These are phyloP conservation scores for Inonotus hispidus DNA, from an alignment of 1,284 basidiomycete species.

Conservation along the genomic window DNA sequence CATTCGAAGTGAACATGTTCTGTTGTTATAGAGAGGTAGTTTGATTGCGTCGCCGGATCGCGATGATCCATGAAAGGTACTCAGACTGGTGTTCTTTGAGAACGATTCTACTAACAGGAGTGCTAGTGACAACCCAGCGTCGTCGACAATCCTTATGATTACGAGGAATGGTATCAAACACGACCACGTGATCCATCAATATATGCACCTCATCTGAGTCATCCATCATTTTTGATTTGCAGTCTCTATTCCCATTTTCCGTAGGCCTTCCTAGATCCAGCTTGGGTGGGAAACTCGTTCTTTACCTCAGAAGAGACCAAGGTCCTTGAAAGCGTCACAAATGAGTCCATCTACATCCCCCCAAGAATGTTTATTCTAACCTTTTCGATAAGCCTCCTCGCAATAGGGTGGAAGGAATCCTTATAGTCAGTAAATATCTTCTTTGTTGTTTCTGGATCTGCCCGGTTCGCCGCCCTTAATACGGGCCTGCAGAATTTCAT, in stretches of 20 bases:
- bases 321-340: not conserved
- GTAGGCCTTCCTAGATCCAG: too few species aligned
- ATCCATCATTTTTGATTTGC: too few species aligned
- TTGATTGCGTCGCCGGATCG: slow-evolving; percentile 77
- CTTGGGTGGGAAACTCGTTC: too few species aligned
- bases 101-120: too few species aligned
- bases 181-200: not conserved
- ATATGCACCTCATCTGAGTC: too few species aligned
- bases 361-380: slow-evolving; percentile 31
- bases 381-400: slow-evolving; percentile 67
- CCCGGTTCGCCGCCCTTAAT: slow-evolving; percentile 49
- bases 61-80: slow-evolving; percentile 14
- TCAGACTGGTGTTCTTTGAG: too few species aligned
- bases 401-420: slow-evolving; percentile 71
- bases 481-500: slow-evolving; percentile 82
- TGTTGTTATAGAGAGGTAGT: slow-evolving; percentile 67
- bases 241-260: too few species aligned
- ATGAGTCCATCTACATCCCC: not conserved
- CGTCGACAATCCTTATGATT: too few species aligned
- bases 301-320: slow-evolving; percentile 9
- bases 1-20: slow-evolving; percentile 76
- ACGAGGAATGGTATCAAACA: not conserved
- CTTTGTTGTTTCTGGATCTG: slow-evolving; percentile 60
- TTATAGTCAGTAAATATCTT: slow-evolving; percentile 48
- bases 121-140: too few species aligned